Evolutionary conservation across 2,329 filamentous ascomycete species (phyloP), one percentile per base, ranked within the genome.

Genomic region (Fusarium marasasianum): DNA sequence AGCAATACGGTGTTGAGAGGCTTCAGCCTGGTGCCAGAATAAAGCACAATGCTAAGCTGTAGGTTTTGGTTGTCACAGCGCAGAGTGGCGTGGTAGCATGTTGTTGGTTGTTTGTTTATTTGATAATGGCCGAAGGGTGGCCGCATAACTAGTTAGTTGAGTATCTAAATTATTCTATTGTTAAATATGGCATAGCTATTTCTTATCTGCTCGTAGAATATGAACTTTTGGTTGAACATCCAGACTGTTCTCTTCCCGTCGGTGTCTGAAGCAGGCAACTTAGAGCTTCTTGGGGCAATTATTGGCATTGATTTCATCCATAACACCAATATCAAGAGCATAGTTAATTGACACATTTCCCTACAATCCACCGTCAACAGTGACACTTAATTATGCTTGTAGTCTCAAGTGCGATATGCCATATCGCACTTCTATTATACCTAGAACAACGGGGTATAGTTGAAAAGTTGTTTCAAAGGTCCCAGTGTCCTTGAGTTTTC

Each of bases 1-100:
- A 85, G 81, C 82, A 90, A 82, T 90, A 91, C 79, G 83, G 83
- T 18, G 79, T 86, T 17, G 77, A 81, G 79, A 82, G 79, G 65
- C 80, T 80, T 48, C 83, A 91, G 81, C 86, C 88, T 22, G 89
- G 89, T 35, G 80, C 86, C 33, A 86, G 84, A 73, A 90, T 91
- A 73, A 81, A 80, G 74, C 82, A 83, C 77, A 66, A 37, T 18
- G 78, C 85, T 43, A 88, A 86, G 81, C 76, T 89, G 76, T 89
- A 83, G 79, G 60, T n/a, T 61, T 47, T 54, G 41, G 66, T 71
- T 72, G 69, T 29, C 63, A 55, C 63, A 67, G 73, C 58, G 63
- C 60, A 57, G 29, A 40, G 66, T 67, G 66, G 61, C 9, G 37
- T 51, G 38, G 31, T 9, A 47, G 43, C 8, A 54, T 38, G 26